Evolutionary conservation across 352 stramenopile genomes (phyloP), one percentile per base, ranked within the genome.

Genomic region (Phytophthora boehmeriae): DNA sequence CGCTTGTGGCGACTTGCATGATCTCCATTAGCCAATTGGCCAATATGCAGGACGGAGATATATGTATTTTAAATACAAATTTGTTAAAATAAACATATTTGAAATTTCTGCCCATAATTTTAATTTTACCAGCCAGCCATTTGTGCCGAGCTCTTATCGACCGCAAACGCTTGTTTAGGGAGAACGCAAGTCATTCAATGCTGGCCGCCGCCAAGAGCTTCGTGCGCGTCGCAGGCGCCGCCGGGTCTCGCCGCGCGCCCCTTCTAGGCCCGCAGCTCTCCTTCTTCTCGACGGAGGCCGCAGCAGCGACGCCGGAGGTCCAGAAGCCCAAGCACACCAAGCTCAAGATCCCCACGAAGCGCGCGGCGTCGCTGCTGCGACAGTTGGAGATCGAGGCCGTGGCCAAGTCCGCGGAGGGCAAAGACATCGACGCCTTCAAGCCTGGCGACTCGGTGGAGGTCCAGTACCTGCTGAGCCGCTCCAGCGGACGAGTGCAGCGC

Each of bases 271-370:
- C 60, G 25, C 63, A 78, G 41, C 9, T 39, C 19, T 70, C 65
- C 11, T 51, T 83, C 35, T 82, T 90, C 41, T 88, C 82, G 2
- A 72, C 73, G 27, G 64, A 75, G 27, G 48, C 54, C 14, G 25
- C 64, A 9, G 42, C 51, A 3, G 46, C 54, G 22, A 45, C 49
- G n/a, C 46, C 58, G 3, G 51, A 55, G 28, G 56, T 38, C 8
- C 54, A 67, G 43, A 50, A 74, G 39, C 64, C 54, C 49, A 85
- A 86, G 70, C 76, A 71, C 57, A 80, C 68, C n/a, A 92, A 92
- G 66, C 83, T 92, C 60, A 92, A 92, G 64, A 88, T 88, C 60
- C 80, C 83, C 19, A 90, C 80, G 47, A 92, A 92, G 61, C 73
- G 83, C 46, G 83, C 83, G 35, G 83, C 79, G 42, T 76, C 81